Evolutionary conservation across 2,329 filamentous ascomycete species (phyloP).

Genomic region (Magnaporthales sp.): DNA sequence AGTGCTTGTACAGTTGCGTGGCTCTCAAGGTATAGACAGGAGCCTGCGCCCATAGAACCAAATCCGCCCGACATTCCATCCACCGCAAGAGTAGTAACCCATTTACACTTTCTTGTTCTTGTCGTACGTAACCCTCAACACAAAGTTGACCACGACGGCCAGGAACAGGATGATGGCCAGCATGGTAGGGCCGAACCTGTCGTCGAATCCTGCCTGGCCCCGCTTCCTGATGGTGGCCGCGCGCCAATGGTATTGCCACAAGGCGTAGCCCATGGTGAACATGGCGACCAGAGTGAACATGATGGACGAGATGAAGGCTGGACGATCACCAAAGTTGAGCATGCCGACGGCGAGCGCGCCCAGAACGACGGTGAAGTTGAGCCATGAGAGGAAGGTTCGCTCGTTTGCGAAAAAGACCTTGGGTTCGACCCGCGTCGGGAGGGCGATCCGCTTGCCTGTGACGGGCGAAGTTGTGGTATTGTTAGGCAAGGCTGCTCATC

Average conservation of each 20-base stretch:
- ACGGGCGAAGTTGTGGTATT: not conserved
- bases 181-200: constrained; percentile 87
- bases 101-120: constrained; percentile 1
- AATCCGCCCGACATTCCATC: not conserved
- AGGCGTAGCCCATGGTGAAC: constrained; percentile 88
- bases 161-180: constrained; percentile 77
- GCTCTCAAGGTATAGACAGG: not conserved
- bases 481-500: not conserved
- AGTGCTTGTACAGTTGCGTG: not conserved
- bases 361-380: constrained; percentile 98
- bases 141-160: constrained; percentile 94
- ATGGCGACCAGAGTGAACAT: constrained; percentile 93
- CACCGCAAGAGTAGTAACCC: not conserved
- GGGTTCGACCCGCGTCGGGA: constrained; percentile 94
- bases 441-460: constrained; percentile 91
- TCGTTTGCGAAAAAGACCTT: constrained; percentile 99
- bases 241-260: constrained; percentile 95
- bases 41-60: not conserved
- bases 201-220: constrained; percentile 93
- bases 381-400: constrained; percentile 97
- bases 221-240: constrained; percentile 85
- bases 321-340: constrained; percentile 92
- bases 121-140: constrained; percentile 58
- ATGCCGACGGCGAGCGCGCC: constrained; percentile 94
- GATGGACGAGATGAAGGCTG: constrained; percentile 88